Evolutionary conservation across 2,329 filamentous ascomycete species (phyloP), one percentile per base, ranked within the genome.

Genomic region (Pseudocercospora pini-densiflorae): DNA sequence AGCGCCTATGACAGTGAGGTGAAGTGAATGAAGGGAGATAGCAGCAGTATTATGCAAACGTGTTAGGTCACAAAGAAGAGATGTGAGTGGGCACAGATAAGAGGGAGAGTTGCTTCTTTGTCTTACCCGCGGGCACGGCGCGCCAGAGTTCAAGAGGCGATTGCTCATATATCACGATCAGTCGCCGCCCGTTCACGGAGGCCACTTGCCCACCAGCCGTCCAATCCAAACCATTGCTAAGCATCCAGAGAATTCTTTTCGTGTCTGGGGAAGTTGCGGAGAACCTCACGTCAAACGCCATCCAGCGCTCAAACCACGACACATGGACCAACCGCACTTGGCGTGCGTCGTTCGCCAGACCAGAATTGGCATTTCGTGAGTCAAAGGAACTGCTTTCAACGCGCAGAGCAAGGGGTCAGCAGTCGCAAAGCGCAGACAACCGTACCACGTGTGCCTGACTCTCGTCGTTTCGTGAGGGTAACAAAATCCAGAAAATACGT

Each of bases 1-100:
- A 43, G 62, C 33, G 45, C 45, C 14, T 59, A 40, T 51, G 51
- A 55, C 43, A 33, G 62, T 57, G 40, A 64, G 67, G 54, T 61
- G 63, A 62, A 43, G 66, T 61, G 63, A 61, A 58, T 29, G 6
- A 58, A 33, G 63, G 23, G 43, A 27, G 63, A 65, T 65, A 65
- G 53, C 54, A 49, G 24, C 27, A 40, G 60, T 54, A 49, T 64
- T 61, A 67, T 61, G 63, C 40, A 58, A 68, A 57, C 21, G 43
- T 1, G 8, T 62, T 64, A 63, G 59, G 66, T 66, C 63, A 70
- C 47, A 54, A 68, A 57, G 58, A 63, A 62, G 53, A 31, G 64
- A 66, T 60, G 53, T 62, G 67, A 69, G 62, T 65, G 67, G 68
- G 47, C 51, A 62, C 54, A 70, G 68, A 70, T 70, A 69, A 69